Percentiles rank a stretch among this genome's conserved stretches.
Conservation (phyloP, 2,329 filamentous ascomycete genomes). For the Bimuria novae-zelandiae region DNA sequence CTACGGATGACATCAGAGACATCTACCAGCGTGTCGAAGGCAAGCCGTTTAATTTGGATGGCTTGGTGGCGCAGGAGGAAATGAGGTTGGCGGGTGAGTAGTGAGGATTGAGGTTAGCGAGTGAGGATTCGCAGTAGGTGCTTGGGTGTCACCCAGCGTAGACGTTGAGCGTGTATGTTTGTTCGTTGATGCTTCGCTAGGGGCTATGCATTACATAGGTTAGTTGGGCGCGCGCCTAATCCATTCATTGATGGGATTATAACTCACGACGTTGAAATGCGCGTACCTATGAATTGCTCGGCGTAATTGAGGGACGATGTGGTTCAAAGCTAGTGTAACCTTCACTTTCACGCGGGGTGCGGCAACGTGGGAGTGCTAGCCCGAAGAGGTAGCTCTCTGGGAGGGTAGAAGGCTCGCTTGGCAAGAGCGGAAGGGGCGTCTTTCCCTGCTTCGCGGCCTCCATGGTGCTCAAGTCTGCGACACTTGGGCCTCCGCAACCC, state of each 20-base stretch:
- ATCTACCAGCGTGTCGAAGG: constrained; percentile 85
- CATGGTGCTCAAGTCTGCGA: constrained; percentile 27
- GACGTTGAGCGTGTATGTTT: constrained; percentile 10
- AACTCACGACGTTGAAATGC: background rate
- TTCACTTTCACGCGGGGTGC: background rate
- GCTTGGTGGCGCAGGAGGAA: constrained; percentile 65
- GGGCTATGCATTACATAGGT: background rate
- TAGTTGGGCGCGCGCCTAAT: background rate
- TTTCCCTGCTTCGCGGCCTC: constrained; percentile 17
- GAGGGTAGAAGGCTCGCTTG: constrained; percentile 9
- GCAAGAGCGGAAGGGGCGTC: constrained; percentile 10
- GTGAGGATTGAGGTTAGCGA: constrained; percentile 3
- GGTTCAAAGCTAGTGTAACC: background rate
- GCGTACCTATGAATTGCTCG: too few relatives aligned
- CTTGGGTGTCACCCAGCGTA: too few relatives aligned
- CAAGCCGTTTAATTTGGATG: constrained; percentile 85
- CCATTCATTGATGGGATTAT: background rate
- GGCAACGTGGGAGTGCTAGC: background rate
- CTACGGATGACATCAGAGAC: constrained; percentile 89
- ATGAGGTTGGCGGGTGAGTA: too few relatives aligned
- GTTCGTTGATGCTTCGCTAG: background rate
- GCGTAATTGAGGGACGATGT: background rate
- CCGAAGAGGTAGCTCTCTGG: background rate
- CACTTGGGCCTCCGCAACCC: too few relatives aligned
- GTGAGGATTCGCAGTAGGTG: too few relatives aligned